Evolutionary conservation across 1,139 yeast genomes (phyloP).

Genomic region (Saccharomyces hybrid): DNA sequence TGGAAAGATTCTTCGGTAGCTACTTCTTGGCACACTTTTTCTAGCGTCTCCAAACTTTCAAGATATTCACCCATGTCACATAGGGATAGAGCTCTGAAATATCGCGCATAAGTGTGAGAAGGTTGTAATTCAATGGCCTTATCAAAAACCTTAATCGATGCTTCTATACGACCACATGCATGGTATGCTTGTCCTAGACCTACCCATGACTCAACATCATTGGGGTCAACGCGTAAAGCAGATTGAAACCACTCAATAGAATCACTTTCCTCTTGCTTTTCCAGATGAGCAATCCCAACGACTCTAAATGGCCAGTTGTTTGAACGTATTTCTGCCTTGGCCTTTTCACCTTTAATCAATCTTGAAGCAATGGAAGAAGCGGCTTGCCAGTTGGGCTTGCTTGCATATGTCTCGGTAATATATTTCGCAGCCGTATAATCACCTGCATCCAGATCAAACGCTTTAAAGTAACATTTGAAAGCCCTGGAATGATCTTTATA

Average conservation of each 20-base stretch:
- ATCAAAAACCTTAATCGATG: slow-evolving; percentile 74
- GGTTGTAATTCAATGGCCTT: slow-evolving; percentile 52
- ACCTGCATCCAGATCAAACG: slow-evolving; percentile 77
- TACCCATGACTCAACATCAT: slow-evolving; percentile 77
- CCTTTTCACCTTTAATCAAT: slow-evolving; percentile 54
- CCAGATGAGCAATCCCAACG: slow-evolving; percentile 70
- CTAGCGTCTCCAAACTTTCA: slow-evolving; percentile 38
- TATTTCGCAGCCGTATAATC: slow-evolving; percentile 69
- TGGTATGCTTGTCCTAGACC: slow-evolving; percentile 91
- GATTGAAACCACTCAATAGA: slow-evolving; percentile 88
- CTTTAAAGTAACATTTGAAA: slow-evolving; percentile 78
- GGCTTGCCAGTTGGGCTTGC: slow-evolving; percentile 69
- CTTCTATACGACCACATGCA: slow-evolving; percentile 77
- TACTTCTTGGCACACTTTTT: slow-evolving; percentile 37
- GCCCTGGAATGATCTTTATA: slow-evolving; percentile 61
- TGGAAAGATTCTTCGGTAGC: slow-evolving; percentile 53
- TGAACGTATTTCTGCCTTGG: slow-evolving; percentile 43
- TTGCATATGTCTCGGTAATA: slow-evolving; percentile 61
- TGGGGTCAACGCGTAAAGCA: slow-evolving; percentile 61
- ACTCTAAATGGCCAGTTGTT: slow-evolving; percentile 80
- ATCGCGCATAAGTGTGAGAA: slow-evolving; percentile 52
- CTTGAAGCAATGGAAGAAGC: slow-evolving; percentile 69
- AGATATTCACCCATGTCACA: slow-evolving; percentile 45
- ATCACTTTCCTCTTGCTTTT: slow-evolving; percentile 61
- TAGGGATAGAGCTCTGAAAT: slow-evolving; percentile 59